A percentile compares a stretch with the other conserved stretches of the same genome.
phyloP scores from a whole-genome alignment of 768 basidiomycete species.

The Pleurotus djamor region DNA sequence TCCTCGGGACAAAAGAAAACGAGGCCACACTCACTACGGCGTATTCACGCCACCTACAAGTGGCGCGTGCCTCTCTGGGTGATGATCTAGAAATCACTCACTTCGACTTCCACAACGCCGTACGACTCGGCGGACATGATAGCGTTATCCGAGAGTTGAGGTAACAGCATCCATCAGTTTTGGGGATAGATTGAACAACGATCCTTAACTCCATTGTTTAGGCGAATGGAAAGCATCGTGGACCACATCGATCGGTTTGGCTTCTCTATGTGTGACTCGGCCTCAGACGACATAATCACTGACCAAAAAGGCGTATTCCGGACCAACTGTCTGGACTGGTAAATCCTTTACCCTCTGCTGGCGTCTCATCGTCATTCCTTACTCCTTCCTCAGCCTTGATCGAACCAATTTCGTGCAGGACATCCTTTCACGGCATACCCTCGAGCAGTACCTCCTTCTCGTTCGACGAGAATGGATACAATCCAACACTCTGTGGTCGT shows the following conservation, averaged over 20 bases:
- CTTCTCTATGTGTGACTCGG: conserved; percentile 77
- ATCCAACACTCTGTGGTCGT: conserved; percentile 70
- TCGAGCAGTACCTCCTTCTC: conserved; percentile 81
- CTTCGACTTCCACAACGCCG: conserved; percentile 92
- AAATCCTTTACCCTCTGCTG: conserved; percentile 12
- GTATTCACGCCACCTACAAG: conserved; percentile 78
- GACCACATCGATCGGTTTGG: conserved; percentile 78
- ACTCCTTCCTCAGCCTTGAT: conserved; percentile 62
- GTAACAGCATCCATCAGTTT: conserved; percentile 26
- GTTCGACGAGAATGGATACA: conserved; percentile 77
- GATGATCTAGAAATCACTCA: conserved; percentile 78
- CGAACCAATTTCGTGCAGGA: conserved; percentile 98
- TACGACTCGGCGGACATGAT: conserved; percentile 84
- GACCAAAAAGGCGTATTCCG: conserved; percentile 91
- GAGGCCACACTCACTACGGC: conserved; percentile 82
- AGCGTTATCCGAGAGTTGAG: conserved; percentile 73
- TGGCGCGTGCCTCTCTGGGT: conserved; percentile 58
- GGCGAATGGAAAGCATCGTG: conserved; percentile 56
- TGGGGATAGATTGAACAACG: no score
- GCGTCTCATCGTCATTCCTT: conserved; percentile 6
- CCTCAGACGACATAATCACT: conserved; percentile 70
- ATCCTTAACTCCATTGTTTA: conserved; percentile 17
- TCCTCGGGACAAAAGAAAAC: conserved; percentile 90
- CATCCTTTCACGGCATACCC: conserved; percentile 77
- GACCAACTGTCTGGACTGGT: conserved; percentile 97